Evolutionary conservation across 1,284 basidiomycete species (phyloP).

Genomic region (Leccinum griseonigrum): DNA sequence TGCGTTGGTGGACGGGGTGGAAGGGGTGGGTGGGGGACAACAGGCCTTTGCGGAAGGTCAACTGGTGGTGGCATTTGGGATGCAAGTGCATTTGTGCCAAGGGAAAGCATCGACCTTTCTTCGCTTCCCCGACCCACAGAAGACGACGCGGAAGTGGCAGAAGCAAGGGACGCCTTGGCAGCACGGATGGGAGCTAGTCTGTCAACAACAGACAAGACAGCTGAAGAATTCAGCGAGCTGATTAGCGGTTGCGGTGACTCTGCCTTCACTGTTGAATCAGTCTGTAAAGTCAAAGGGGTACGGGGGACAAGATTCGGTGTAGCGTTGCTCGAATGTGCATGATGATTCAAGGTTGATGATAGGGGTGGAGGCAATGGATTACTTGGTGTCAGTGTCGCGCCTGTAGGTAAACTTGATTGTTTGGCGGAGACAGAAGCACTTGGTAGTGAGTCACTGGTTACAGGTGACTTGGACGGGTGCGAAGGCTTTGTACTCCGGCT

Average conservation of each 20-base stretch:
- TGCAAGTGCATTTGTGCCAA: background rate
- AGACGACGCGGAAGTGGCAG: slow-evolving; percentile 7
- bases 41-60: slow-evolving; percentile 6
- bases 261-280: slow-evolving; percentile 12
- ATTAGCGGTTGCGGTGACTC: slow-evolving; percentile 19
- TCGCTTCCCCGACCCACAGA: slow-evolving; percentile 6
- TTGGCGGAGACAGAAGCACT: background rate
- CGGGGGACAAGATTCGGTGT: background rate
- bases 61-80: background rate
- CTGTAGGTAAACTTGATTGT: background rate
- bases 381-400: background rate
- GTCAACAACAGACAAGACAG: slow-evolving; percentile 11
- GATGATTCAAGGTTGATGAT: background rate
- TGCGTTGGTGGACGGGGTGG: background rate
- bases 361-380: background rate
- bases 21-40: background rate
- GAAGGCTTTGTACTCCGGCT: background rate
- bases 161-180: slow-evolving; percentile 26
- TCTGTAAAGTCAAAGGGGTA: slow-evolving; percentile 11
- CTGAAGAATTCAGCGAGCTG: slow-evolving; percentile 12
- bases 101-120: background rate
- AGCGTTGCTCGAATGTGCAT: background rate
- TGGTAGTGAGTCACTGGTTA: slow-evolving; percentile 22
- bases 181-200: slow-evolving; percentile 35
- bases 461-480: slow-evolving; percentile 12